Conservation (phyloP, 257 asterid genomes). For the Sherardia arvensis region DNA sequence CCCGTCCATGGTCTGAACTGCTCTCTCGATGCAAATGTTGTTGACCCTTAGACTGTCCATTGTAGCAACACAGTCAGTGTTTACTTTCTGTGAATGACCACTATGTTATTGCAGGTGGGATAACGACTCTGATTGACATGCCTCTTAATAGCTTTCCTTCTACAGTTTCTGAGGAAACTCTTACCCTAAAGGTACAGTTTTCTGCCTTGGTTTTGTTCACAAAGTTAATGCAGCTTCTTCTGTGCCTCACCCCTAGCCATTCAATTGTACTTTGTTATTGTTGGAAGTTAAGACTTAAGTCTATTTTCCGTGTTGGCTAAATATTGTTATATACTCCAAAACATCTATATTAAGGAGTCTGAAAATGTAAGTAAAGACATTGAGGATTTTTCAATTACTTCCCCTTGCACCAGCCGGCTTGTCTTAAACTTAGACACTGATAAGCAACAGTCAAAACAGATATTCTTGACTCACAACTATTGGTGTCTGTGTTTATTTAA, state of each 20-base stretch:
- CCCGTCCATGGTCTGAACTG: not conserved
- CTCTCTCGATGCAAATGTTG: not conserved
- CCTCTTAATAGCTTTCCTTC: constrained; percentile 87
- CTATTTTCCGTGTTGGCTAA: not conserved
- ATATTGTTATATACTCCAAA: not conserved
- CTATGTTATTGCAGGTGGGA: constrained; percentile 56
- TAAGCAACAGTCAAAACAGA: not conserved
- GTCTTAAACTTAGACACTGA: not conserved
- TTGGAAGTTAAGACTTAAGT: not conserved
- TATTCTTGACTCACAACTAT: not conserved
- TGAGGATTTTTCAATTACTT: not conserved
- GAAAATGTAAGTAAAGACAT: not conserved
- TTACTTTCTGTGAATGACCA: not conserved
- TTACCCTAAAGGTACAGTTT: constrained; percentile 62
- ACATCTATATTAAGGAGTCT: not conserved
- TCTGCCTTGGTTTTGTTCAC: not conserved
- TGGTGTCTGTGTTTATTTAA: not conserved
- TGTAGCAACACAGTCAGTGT: not conserved
- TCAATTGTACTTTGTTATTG: not conserved
- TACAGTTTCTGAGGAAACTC: constrained; percentile 78
- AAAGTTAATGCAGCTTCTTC: not conserved
- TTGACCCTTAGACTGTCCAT: not conserved
- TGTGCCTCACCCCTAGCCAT: constrained; percentile 3
- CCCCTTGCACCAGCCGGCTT: not conserved
- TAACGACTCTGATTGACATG: constrained; percentile 93